These are phyloP conservation scores for Blastobotrys serpentis DNA, from an alignment of 1,139 yeast genomes.

Conservation along the genomic window DNA sequence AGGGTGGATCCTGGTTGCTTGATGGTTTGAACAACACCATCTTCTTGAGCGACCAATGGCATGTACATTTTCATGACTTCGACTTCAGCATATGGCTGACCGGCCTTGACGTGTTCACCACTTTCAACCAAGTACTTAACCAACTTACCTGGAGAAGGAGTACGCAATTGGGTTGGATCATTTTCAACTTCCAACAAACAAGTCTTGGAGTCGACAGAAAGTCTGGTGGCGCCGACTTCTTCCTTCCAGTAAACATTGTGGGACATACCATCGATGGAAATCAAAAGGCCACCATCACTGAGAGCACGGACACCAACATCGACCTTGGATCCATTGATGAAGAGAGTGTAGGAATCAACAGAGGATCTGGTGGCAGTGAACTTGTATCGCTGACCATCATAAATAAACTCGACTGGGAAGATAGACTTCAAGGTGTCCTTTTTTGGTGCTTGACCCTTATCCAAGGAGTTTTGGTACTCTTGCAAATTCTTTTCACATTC, in stretches of 20 bases:
- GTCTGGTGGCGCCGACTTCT: constrained; percentile 93
- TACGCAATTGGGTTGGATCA: constrained; percentile 97
- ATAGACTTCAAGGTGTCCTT: constrained; percentile 78
- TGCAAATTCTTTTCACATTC: constrained; percentile 69
- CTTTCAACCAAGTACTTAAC: constrained; percentile 90
- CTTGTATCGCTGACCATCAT: constrained; percentile 89
- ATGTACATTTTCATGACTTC: constrained; percentile 95
- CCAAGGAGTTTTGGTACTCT: constrained; percentile 70
- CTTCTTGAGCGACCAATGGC: constrained; percentile 79
- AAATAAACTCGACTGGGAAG: constrained; percentile 90
- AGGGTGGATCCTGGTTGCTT: constrained; percentile 99
- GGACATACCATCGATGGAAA: constrained; percentile 87
- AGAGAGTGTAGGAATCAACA: constrained; percentile 76
- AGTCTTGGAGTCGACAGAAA: constrained; percentile 92
- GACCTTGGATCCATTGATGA: constrained; percentile 88
- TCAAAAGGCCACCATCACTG: constrained; percentile 90
- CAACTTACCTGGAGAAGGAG: constrained; percentile 98
- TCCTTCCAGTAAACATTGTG: constrained; percentile 97
- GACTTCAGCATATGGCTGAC: constrained; percentile 96
- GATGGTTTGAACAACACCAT: constrained; percentile 86
- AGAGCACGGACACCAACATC: constrained; percentile 83
- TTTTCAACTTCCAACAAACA: constrained; percentile 91
- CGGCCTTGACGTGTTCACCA: constrained; percentile 89
- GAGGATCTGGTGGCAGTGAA: constrained; percentile 95
- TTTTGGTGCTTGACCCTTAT: constrained; percentile 93